phyloP scores from a whole-genome alignment of 2,329 filamentous ascomycete genomes.

The Lasiodiplodia sp. region DNA sequence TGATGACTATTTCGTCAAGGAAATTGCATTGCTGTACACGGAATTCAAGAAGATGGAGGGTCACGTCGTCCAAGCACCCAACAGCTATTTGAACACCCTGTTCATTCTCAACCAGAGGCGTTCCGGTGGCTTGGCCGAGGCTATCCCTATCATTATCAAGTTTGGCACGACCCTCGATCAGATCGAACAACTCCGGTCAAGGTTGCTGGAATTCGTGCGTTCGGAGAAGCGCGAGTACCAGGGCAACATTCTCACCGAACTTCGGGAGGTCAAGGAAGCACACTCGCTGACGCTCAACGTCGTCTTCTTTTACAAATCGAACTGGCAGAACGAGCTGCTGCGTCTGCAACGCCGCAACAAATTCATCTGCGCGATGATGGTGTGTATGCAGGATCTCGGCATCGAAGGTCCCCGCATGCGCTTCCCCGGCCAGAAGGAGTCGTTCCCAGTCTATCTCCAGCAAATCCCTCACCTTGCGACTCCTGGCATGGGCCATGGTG shows the following conservation, averaged over 20 bases:
- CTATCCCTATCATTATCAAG: constrained; percentile 81
- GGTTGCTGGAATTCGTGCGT: constrained; percentile 82
- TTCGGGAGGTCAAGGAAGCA: constrained; percentile 80
- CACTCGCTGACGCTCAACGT: constrained; percentile 89
- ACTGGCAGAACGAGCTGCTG: constrained; percentile 92
- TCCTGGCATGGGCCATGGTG: constrained; percentile 50
- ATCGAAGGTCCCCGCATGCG: constrained; percentile 84
- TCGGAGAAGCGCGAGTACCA: constrained; percentile 91
- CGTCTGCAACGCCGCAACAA: constrained; percentile 91
- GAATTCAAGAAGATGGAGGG: constrained; percentile 99
- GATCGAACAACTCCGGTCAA: constrained; percentile 80
- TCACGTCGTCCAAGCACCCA: constrained; percentile 93
- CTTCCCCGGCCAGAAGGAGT: constrained; percentile 71
- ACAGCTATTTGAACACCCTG: constrained; percentile 88
- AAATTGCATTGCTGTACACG: constrained; percentile 90
- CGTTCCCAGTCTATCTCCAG: constrained; percentile 71
- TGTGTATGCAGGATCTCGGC: constrained; percentile 80
- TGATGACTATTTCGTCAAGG: constrained; percentile 96
- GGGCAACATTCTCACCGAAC: constrained; percentile 83
- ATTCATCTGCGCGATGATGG: constrained; percentile 91
- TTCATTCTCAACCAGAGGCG: constrained; percentile 96
- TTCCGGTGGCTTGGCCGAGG: constrained; percentile 86
- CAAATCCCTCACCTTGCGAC: constrained; percentile 57
- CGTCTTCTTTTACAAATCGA: constrained; percentile 97
- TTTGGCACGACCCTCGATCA: constrained; percentile 85